A percentile compares a stretch with the other conserved stretches of the same genome.
Evolutionary conservation across 495 filamentous ascomycete species (phyloP).

Genomic region (Neurospora terricola): DNA sequence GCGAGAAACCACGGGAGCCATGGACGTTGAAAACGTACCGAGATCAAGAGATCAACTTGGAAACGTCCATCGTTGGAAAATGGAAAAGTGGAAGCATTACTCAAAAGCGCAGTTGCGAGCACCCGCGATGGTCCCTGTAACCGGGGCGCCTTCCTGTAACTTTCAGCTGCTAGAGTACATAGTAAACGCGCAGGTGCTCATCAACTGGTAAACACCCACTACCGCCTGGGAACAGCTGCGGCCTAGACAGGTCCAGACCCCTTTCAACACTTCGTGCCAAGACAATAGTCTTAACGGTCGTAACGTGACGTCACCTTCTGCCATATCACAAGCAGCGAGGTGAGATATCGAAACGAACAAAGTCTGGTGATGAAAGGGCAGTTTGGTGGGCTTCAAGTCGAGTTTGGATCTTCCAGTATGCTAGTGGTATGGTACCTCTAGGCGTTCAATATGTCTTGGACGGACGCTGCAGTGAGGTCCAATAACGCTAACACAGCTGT

Average conservation of each 20-base stretch:
- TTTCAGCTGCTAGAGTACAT: neutral
- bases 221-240: neutral
- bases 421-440: too few relatives aligned
- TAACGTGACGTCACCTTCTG: neutral
- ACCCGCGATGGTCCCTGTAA: neutral
- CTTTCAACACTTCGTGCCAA: neutral
- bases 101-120: neutral
- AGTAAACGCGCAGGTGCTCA: too few relatives aligned
- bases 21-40: neutral
- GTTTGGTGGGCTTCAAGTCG: neutral
- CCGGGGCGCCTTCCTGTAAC: too few relatives aligned
- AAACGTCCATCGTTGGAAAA: neutral
- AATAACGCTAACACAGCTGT: neutral
- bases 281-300: neutral
- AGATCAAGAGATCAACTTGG: neutral
- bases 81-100: neutral
- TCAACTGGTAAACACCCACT: neutral
- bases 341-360: neutral
- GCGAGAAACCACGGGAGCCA: neutral
- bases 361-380: neutral
- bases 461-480: neutral
- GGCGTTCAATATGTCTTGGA: neutral
- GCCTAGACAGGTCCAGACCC: neutral
- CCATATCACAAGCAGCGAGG: neutral
- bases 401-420: too few relatives aligned